Percentiles rank a stretch among this genome's conserved stretches.
These are phyloP conservation scores for Talaromyces sp. DNA, from an alignment of 2,329 filamentous ascomycete species.

Conservation along the genomic window DNA sequence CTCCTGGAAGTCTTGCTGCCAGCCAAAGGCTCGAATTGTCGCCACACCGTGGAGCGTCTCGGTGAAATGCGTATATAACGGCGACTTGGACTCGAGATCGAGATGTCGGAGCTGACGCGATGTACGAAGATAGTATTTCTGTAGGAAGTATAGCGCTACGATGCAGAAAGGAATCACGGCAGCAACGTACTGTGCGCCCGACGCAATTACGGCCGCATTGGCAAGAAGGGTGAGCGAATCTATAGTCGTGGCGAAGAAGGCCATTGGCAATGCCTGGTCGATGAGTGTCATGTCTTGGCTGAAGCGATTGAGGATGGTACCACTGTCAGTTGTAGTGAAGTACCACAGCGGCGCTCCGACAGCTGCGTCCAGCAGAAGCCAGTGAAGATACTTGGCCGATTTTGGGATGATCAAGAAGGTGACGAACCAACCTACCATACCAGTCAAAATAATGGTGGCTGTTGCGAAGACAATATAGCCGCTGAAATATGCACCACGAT, in stretches of 20 bases:
- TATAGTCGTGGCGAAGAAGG: neutral
- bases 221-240: neutral
- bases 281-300: conserved; percentile 26
- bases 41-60: conserved; percentile 45
- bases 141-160: conserved; percentile 39
- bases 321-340: conserved; percentile 13
- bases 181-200: conserved; percentile 32
- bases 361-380: conserved; percentile 6
- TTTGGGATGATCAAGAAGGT: conserved; percentile 8
- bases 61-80: conserved; percentile 48
- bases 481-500: neutral
- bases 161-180: conserved; percentile 43
- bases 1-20: conserved; percentile 40
- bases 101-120: conserved; percentile 51
- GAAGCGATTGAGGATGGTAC: conserved; percentile 18
- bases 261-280: conserved; percentile 18
- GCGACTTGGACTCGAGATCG: conserved; percentile 52
- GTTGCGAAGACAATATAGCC: neutral
- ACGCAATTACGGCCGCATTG: neutral
- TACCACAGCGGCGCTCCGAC: conserved; percentile 15
- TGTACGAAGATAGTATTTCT: conserved; percentile 50
- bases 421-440: neutral
- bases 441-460: neutral
- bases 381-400: conserved; percentile 8
- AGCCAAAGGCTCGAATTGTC: conserved; percentile 55